These are phyloP conservation scores for Colletotrichum ledebouriae DNA, from an alignment of 2,329 filamentous ascomycete genomes.

Conservation along the genomic window DNA sequence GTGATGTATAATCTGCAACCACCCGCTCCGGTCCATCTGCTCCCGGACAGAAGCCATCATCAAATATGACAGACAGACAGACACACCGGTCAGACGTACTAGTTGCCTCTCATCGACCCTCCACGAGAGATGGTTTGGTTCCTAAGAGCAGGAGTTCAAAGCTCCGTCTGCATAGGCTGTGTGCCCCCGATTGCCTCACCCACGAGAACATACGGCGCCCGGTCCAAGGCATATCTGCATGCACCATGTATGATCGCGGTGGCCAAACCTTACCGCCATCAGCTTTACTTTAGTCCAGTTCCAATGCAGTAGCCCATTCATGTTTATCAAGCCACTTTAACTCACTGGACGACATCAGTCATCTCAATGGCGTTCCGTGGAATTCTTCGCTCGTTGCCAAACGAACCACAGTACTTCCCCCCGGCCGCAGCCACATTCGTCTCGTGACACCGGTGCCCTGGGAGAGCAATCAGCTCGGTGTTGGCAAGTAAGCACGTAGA, in stretches of 20 bases:
- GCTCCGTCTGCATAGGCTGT: background rate
- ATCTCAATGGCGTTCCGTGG: background rate
- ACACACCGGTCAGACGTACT: background rate
- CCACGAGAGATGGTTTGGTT: background rate
- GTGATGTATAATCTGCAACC: slow-evolving; percentile 32
- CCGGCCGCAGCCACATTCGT: background rate
- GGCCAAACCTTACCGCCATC: background rate
- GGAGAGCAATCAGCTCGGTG: background rate
- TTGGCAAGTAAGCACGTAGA: background rate
- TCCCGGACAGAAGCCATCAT: background rate
- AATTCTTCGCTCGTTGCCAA: background rate
- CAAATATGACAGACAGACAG: slow-evolving; percentile 15
- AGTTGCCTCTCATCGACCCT: background rate
- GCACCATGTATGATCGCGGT: background rate
- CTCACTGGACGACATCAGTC: background rate
- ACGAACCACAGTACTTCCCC: background rate
- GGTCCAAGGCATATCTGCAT: background rate
- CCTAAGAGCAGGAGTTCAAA: background rate
- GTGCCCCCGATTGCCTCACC: background rate
- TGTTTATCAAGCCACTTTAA: background rate
- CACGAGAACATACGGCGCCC: background rate
- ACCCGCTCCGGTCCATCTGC: slow-evolving; percentile 9
- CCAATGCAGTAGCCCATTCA: background rate
- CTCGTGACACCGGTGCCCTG: slow-evolving; percentile 11
- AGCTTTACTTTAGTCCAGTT: background rate